Evolutionary conservation across 2,329 filamentous ascomycete species (phyloP).

Genomic region (Macrophomina pseudophaseolina): DNA sequence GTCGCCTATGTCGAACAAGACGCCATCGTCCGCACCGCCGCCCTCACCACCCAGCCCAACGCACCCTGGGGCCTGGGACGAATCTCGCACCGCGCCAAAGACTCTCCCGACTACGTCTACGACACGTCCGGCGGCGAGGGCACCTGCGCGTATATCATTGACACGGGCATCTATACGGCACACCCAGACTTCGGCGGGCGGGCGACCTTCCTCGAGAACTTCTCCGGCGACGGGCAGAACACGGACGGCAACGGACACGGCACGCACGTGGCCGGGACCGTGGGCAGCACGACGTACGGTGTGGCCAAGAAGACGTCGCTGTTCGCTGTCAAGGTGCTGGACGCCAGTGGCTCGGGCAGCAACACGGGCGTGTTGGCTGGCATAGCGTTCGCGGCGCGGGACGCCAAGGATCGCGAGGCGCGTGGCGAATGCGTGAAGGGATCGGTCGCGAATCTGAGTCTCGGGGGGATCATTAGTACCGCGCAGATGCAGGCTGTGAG

Average conservation of each 20-base stretch:
- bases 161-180: conserved; percentile 53
- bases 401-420: conserved; percentile 54
- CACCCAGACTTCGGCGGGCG: conserved; percentile 53
- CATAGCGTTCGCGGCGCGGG: conserved; percentile 53
- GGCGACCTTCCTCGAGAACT: conserved; percentile 38
- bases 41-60: conserved; percentile 76
- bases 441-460: conserved; percentile 57
- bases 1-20: conserved; percentile 97
- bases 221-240: conserved; percentile 39
- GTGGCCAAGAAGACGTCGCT: conserved; percentile 55
- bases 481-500: conserved; percentile 37
- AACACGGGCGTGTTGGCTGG: conserved; percentile 55
- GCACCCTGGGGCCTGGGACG: conserved; percentile 97
- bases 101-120: conserved; percentile 98
- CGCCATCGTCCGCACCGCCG: conserved; percentile 78
- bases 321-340: conserved; percentile 59
- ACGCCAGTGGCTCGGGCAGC: conserved; percentile 60
- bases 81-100: conserved; percentile 91
- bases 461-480: conserved; percentile 48
- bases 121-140: conserved; percentile 82
- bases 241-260: conserved; percentile 54
- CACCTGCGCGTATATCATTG: conserved; percentile 56
- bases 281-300: conserved; percentile 50
- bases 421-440: conserved; percentile 52
- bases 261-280: conserved; percentile 55